phyloP scores from a whole-genome alignment of 495 filamentous ascomycete species.

The Rhypophila decipiens region DNA sequence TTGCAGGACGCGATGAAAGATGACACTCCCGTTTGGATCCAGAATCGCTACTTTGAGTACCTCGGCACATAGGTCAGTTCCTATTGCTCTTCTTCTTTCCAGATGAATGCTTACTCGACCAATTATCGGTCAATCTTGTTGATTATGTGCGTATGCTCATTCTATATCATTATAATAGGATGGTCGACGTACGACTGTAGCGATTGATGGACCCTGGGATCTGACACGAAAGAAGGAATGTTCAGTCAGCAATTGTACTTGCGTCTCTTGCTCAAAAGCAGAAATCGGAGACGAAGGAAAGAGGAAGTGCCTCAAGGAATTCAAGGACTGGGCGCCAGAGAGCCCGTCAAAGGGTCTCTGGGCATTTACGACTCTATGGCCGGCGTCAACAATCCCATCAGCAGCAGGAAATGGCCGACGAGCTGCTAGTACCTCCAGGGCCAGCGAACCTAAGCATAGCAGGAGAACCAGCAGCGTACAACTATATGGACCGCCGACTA shows the following conservation, averaged over 20 bases:
- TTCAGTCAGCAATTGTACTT: neutral
- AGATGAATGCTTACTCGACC: too few species aligned
- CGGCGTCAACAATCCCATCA: too few species aligned
- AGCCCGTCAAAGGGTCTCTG: neutral
- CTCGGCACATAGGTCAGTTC: neutral
- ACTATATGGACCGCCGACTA: too few species aligned
- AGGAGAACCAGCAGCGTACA: too few species aligned
- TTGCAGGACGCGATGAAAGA: neutral
- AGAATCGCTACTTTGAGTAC: constrained; percentile 1
- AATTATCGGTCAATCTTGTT: neutral
- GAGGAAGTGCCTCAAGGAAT: neutral
- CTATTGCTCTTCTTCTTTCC: too few species aligned
- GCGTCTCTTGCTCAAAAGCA: too few species aligned
- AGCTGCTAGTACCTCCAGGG: too few species aligned
- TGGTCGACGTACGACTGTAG: neutral
- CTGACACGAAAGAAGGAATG: neutral
- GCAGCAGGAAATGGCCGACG: too few species aligned
- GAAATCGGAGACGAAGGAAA: neutral
- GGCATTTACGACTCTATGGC: neutral
- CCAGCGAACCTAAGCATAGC: too few species aligned
- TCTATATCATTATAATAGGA: neutral
- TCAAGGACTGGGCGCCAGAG: neutral
- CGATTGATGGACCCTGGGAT: neutral
- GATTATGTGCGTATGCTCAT: neutral
- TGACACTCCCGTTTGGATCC: neutral